Base-by-base conservation (phyloP, 495 filamentous ascomycete genomes). In the Trichoderma reesei region DNA sequence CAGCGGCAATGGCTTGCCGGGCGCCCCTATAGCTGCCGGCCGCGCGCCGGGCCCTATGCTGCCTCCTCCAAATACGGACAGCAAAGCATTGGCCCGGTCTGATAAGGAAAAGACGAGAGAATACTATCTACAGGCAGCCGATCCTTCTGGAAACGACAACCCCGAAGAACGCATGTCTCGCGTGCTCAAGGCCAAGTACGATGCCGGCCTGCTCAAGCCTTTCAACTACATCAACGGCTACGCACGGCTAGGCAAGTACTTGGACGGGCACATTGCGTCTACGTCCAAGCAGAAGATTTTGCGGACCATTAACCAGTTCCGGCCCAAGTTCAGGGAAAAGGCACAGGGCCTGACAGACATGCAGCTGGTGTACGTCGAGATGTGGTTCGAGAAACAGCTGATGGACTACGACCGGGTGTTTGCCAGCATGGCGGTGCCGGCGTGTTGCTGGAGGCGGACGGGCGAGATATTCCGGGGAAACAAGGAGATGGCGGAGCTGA, bases 161-260 rank as follows among this genome's bases (percentile, higher is more conserved):
- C 92, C 94, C 34, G 92, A 96, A 74, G 90, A 96, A 72, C 87
- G 95, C 64, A 95, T 98, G 90, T 90, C 94, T 73, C 91, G 92
- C 68, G 87, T 98, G 1, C 83, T 98, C 63, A 88, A 89, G 73
- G 94, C 95, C 56, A 98, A 98, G 72, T 91, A 93, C 70, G 91
- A 96, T 69, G 94, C 94, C 2, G 94, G 94, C 5, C 80, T 98
- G 67, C 78, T 98, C 67, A 92, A 92, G 71, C 94, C 94, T 9
- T 98, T 98, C 81, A 97, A 96, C 73, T 98, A 98, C 74, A 88
- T 96, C 67, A 95, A 96, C 69, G 94, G 95, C 11, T 98, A 98
- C 70, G 89, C 91, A 8, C 82, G 91, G 20, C 77, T 98, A 41
- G 88, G 91, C 61, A 83, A 83, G 64, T 98, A 96, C 72, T 94